Conservation (phyloP, 2,329 filamentous ascomycete species). For the Xylaria arbuscula region DNA sequence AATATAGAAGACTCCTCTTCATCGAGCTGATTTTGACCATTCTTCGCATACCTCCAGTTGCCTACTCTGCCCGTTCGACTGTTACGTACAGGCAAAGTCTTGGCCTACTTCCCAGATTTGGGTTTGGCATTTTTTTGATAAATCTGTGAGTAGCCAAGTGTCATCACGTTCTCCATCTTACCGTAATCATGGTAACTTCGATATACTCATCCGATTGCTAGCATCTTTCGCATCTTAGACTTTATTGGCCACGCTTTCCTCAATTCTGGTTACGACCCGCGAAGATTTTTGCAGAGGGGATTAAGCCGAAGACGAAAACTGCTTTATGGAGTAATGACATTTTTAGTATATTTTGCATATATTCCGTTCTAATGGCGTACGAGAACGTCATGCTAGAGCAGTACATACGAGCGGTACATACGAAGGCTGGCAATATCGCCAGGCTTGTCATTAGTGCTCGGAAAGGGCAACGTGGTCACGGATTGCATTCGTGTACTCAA, state of each 20-base stretch:
- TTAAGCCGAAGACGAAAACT: conserved; percentile 42
- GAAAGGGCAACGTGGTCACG: conserved; percentile 14
- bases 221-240: conserved; percentile 48
- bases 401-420: conserved; percentile 1
- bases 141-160: conserved; percentile 46
- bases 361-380: conserved; percentile 45
- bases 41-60: conserved; percentile 48
- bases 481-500: not conserved
- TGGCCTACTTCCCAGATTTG: conserved; percentile 46
- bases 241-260: conserved; percentile 47
- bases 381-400: not conserved
- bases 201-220: conserved; percentile 31
- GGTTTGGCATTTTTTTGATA: conserved; percentile 48
- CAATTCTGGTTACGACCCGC: conserved; percentile 49
- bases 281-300: conserved; percentile 45
- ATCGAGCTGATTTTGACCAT: conserved; percentile 46
- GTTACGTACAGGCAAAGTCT: conserved; percentile 39
- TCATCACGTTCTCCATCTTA: not conserved
- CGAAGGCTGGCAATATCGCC: not conserved
- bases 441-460: not conserved
- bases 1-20: conserved; percentile 46
- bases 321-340: conserved; percentile 46
- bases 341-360: conserved; percentile 50
- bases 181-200: not conserved
- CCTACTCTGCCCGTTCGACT: conserved; percentile 47